A percentile compares a stretch with the other conserved stretches of the same genome.
phyloP scores from a whole-genome alignment of 1,284 basidiomycete genomes.

The Meira miltonrushii region DNA sequence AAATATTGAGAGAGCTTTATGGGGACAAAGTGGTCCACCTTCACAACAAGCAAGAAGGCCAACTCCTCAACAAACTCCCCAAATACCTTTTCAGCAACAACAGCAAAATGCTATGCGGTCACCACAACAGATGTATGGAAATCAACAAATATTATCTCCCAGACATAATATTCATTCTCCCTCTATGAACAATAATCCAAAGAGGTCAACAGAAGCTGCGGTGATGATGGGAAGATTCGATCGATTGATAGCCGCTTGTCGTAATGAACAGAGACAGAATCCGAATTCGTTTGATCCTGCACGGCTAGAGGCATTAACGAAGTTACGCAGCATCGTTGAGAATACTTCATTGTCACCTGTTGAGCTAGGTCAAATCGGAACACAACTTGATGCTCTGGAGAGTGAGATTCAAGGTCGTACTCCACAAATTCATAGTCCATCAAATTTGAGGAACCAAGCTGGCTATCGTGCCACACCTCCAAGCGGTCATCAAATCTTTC shows the following conservation, averaged over 20 bases:
- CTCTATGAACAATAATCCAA: too few species aligned
- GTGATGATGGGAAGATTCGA: constrained; percentile 40
- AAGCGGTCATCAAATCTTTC: not conserved
- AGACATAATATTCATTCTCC: too few species aligned
- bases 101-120: not conserved
- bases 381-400: constrained; percentile 67
- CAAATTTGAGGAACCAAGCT: not conserved
- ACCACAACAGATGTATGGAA: too few species aligned
- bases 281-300: constrained; percentile 21
- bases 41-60: not conserved
- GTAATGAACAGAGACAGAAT: constrained; percentile 27
- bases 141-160: too few species aligned
- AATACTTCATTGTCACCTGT: constrained; percentile 68
- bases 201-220: too few species aligned
- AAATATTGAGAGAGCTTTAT: constrained; percentile 42
- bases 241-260: constrained; percentile 30
- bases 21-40: constrained; percentile 37
- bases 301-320: constrained; percentile 32
- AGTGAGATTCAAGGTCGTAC: constrained; percentile 15
- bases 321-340: constrained; percentile 73
- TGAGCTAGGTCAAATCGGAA: constrained; percentile 72
- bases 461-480: not conserved
- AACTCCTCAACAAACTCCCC: not conserved
- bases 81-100: not conserved
- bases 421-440: not conserved